Evolutionary conservation across 1,284 basidiomycete genomes (phyloP).

Genomic region (Ceratorhiza oryzae-sativae): DNA sequence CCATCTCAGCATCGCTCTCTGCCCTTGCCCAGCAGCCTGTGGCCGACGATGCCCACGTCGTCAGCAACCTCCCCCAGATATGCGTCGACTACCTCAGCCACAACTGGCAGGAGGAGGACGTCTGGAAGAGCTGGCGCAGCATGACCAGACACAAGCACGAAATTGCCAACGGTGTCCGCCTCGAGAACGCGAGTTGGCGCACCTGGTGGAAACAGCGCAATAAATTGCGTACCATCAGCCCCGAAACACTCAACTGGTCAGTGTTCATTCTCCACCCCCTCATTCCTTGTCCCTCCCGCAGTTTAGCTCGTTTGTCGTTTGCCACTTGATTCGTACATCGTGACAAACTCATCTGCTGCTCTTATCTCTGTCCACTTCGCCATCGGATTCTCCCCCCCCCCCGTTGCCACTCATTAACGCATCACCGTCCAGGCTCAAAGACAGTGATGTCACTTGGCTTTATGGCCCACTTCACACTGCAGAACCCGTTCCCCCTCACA

Average conservation of each 20-base stretch:
- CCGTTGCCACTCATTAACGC: constrained; percentile 23
- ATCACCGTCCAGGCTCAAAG: constrained; percentile 82
- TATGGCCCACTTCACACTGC: constrained; percentile 97
- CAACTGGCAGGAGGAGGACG: constrained; percentile 97
- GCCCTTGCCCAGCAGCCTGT: constrained; percentile 47
- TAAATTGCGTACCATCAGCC: constrained; percentile 92
- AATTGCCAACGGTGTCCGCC: constrained; percentile 91
- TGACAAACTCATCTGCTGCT: background rate
- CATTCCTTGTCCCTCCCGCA: constrained; percentile 41
- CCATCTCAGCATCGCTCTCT: constrained; percentile 41
- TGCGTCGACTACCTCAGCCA: constrained; percentile 80
- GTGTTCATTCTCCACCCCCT: constrained; percentile 50
- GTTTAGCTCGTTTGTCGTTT: constrained; percentile 36
- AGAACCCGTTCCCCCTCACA: constrained; percentile 66
- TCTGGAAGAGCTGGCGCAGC: constrained; percentile 97
- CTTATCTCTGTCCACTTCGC: constrained; percentile 20
- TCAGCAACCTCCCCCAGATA: constrained; percentile 57
- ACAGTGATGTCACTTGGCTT: constrained; percentile 98
- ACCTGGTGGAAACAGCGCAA: constrained; percentile 99
- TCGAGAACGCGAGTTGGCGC: constrained; percentile 98
- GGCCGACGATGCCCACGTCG: constrained; percentile 58
- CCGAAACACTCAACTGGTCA: constrained; percentile 98
- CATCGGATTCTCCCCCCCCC: background rate
- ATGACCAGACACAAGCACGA: constrained; percentile 99
- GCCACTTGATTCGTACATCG: background rate